These are phyloP conservation scores for Colletotrichum lini DNA, from an alignment of 2,329 filamentous ascomycete genomes.

Conservation along the genomic window DNA sequence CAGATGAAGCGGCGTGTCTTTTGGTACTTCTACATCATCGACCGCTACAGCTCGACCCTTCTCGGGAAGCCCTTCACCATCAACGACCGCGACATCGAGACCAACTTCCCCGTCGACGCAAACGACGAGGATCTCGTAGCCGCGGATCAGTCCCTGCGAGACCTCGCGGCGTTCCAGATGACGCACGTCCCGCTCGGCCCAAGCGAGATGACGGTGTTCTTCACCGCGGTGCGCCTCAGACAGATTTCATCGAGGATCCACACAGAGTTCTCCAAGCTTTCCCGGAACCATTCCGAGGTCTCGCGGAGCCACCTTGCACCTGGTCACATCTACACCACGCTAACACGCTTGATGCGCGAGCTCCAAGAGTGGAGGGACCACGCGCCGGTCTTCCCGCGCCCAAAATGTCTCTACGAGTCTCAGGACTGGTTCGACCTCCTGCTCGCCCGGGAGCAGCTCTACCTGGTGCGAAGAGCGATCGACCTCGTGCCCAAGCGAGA, in stretches of 20 bases:
- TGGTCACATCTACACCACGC: slow-evolving; percentile 46
- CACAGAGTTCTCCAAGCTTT: slow-evolving; percentile 47
- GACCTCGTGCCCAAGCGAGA: slow-evolving; percentile 54
- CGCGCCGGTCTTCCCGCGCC: slow-evolving; percentile 51
- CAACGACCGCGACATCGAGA: slow-evolving; percentile 55
- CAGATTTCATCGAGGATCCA: slow-evolving; percentile 58
- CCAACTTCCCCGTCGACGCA: slow-evolving; percentile 53
- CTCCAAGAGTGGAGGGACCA: slow-evolving; percentile 53
- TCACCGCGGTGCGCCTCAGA: slow-evolving; percentile 55
- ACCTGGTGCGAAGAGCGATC: slow-evolving; percentile 58
- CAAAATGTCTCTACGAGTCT: slow-evolving; percentile 58
- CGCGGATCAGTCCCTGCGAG: slow-evolving; percentile 38
- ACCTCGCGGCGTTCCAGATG: slow-evolving; percentile 23
- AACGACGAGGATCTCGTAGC: slow-evolving; percentile 51
- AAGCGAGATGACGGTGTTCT: slow-evolving; percentile 56
- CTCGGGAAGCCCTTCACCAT: slow-evolving; percentile 59
- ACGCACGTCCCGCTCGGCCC: slow-evolving; percentile 26
- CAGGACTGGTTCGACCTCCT: slow-evolving; percentile 62
- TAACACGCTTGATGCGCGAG: slow-evolving; percentile 51
- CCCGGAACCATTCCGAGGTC: slow-evolving; percentile 16
- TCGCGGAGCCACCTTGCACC: slow-evolving; percentile 32
- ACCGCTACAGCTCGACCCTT: slow-evolving; percentile 59
- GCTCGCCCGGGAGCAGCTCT: slow-evolving; percentile 56
- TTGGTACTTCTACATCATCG: slow-evolving; percentile 62
- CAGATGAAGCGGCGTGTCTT: slow-evolving; percentile 58